A percentile compares a stretch with the other conserved stretches of the same genome.
These are phyloP conservation scores for Leccinum longicurvipes DNA, from an alignment of 768 basidiomycete genomes.

Conservation along the genomic window DNA sequence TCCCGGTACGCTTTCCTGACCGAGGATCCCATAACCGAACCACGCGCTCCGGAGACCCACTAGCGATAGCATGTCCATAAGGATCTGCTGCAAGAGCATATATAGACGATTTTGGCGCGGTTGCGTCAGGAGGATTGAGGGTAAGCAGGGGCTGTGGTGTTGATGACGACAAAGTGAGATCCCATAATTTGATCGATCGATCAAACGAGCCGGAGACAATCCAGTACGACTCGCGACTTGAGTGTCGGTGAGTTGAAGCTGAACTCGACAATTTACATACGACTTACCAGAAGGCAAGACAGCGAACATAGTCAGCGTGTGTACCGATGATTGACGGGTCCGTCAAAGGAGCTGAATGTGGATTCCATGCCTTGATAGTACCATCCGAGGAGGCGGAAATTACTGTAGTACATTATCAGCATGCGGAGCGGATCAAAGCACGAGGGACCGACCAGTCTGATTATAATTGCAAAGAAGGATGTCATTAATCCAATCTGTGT, in stretches of 20 bases:
- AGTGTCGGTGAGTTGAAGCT: constrained; percentile 9
- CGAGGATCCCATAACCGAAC: constrained; percentile 93
- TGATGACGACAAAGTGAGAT: constrained; percentile 50
- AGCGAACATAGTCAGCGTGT: constrained; percentile 86
- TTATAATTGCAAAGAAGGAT: constrained; percentile 88
- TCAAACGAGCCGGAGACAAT: constrained; percentile 94
- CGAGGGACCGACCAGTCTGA: constrained; percentile 62
- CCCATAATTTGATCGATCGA: constrained; percentile 93
- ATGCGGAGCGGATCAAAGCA: neutral
- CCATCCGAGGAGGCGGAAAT: constrained; percentile 96
- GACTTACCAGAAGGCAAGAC: constrained; percentile 64
- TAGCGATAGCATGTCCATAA: constrained; percentile 76
- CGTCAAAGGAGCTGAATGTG: constrained; percentile 57
- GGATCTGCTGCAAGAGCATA: constrained; percentile 82
- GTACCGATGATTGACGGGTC: constrained; percentile 69
- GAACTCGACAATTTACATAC: constrained; percentile 1
- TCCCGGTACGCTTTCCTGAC: constrained; percentile 72
- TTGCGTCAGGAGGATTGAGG: constrained; percentile 63
- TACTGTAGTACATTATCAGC: constrained; percentile 41
- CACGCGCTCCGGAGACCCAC: constrained; percentile 89
- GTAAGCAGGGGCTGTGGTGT: constrained; percentile 56
- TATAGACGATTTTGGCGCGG: constrained; percentile 63
- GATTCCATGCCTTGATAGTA: constrained; percentile 90
- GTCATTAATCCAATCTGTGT: constrained; percentile 97
- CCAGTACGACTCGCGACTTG: constrained; percentile 78